Evolutionary conservation across 345 rosid species (phyloP), one percentile per base, ranked within the genome.

Genomic region (Diplotaxis tenuifolia): DNA sequence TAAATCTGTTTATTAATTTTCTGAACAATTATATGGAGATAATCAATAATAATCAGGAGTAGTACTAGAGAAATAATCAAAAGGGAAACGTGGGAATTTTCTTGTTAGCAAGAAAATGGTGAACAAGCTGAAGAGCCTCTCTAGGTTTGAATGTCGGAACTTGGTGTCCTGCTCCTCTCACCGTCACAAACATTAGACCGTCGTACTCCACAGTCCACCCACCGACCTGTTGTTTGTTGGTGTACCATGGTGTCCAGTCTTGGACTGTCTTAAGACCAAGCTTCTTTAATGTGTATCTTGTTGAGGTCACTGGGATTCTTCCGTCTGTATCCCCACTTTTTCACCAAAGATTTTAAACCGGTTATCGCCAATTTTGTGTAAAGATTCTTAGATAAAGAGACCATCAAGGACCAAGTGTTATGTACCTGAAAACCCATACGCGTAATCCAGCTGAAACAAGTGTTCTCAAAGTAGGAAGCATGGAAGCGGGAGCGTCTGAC

Each of bases 301-400:
- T n/a, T n/a, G n/a, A n/a, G n/a, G n/a, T n/a, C n/a, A n/a, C n/a
- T n/a, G n/a, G n/a, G n/a, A n/a, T n/a, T n/a, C n/a, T n/a, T n/a
- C n/a, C n/a, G n/a, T n/a, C n/a, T n/a, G n/a, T n/a, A 60, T 92
- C 97, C 64, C 97, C 97, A 59, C 97, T 91, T 19, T 38, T 2
- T 20, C 63, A 22, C 11, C 57, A 38, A n/a, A 7, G 0, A 2
- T 15, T 3, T n/a, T n/a, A 4, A 12, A 2, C 23, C 19, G 28
- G 34, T 71, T 53, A 18, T 21, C 2, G 19, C 9, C 47, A 15
- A 8, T 6, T 55, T 29, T 40, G 2, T 1, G 6, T 23, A 4
- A 54, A 28, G 12, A 8, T 28, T 38, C 28, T 27, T 53, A 68
- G 45, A 8, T 42, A 4, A 3, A 31, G 29, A 64, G 16, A 0